A percentile compares a stretch with the other conserved stretches of the same genome.
These are phyloP conservation scores for Colletotrichum echinochloae DNA, from an alignment of 2,329 filamentous ascomycete genomes.

Conservation along the genomic window DNA sequence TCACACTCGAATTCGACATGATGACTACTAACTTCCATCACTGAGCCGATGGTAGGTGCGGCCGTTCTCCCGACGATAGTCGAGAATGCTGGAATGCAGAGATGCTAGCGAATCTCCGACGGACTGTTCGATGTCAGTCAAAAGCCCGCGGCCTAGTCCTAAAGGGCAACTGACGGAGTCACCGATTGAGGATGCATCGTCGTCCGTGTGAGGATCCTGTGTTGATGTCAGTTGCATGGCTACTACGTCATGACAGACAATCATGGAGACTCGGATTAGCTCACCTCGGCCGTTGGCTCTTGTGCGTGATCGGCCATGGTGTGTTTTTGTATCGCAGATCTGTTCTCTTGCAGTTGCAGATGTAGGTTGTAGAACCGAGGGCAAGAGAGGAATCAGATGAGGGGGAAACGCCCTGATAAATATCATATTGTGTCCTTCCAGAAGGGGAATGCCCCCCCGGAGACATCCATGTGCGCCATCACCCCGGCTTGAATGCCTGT, in stretches of 20 bases:
- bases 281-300: background rate
- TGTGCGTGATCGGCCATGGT: constrained; percentile 9
- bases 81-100: constrained; percentile 13
- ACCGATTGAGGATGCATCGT: constrained; percentile 7
- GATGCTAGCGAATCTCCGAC: background rate
- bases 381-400: background rate
- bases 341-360: too few relatives aligned
- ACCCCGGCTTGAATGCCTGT: constrained; percentile 2
- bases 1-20: rapidly evolving
- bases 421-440: background rate
- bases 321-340: too few relatives aligned
- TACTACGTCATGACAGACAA: rapidly evolving
- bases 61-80: constrained; percentile 27
- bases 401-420: background rate
- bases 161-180: background rate
- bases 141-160: background rate
- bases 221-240: background rate
- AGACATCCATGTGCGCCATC: background rate
- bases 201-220: background rate
- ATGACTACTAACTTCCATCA: constrained; percentile 43
- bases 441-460: background rate
- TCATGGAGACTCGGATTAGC: background rate
- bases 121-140: background rate
- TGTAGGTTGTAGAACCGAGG: background rate
- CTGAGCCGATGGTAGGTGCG: constrained; percentile 23